These are phyloP conservation scores for Termitomyces sp. DNA, from an alignment of 768 basidiomycete genomes.

Conservation along the genomic window DNA sequence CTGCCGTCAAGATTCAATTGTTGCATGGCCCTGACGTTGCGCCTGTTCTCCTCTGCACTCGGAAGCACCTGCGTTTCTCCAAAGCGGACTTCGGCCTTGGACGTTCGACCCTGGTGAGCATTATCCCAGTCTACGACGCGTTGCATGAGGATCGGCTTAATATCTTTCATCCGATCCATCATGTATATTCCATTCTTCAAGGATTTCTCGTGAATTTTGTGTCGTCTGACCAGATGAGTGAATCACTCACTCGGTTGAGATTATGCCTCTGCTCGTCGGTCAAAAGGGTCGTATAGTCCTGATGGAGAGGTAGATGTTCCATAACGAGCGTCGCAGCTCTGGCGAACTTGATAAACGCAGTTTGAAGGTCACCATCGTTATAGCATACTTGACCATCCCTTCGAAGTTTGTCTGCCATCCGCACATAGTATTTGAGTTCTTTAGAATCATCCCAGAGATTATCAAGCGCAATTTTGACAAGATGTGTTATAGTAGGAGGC, in stretches of 20 bases:
- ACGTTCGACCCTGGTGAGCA: background rate
- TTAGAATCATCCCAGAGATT: conserved; percentile 51
- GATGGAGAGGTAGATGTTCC: conserved; percentile 72
- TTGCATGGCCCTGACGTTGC: conserved; percentile 19
- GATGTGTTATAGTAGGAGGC: conserved; percentile 60
- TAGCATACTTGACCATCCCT: conserved; percentile 45
- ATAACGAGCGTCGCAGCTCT: conserved; percentile 74
- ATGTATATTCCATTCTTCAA: conserved; percentile 47
- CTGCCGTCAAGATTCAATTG: conserved; percentile 27
- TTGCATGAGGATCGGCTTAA: conserved; percentile 61
- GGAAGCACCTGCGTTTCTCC: background rate
- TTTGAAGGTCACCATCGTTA: conserved; percentile 54
- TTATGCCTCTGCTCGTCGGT: conserved; percentile 57
- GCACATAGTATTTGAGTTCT: conserved; percentile 63
- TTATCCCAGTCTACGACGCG: conserved; percentile 56
- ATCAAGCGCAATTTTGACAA: conserved; percentile 56
- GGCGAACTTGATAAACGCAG: conserved; percentile 68
- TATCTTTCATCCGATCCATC: conserved; percentile 54
- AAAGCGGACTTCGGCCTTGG: background rate
- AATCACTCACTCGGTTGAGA: conserved; percentile 57
- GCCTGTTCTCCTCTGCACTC: conserved; percentile 19
- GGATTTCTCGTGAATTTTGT: conserved; percentile 1
- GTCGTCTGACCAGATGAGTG: background rate
- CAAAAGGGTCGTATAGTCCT: conserved; percentile 55
- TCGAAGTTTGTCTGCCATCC: conserved; percentile 58